Percentiles rank a stretch among this genome's conserved stretches.
Conservation (phyloP, 2,329 filamentous ascomycete genomes). For the Cladosporium sp. region DNA sequence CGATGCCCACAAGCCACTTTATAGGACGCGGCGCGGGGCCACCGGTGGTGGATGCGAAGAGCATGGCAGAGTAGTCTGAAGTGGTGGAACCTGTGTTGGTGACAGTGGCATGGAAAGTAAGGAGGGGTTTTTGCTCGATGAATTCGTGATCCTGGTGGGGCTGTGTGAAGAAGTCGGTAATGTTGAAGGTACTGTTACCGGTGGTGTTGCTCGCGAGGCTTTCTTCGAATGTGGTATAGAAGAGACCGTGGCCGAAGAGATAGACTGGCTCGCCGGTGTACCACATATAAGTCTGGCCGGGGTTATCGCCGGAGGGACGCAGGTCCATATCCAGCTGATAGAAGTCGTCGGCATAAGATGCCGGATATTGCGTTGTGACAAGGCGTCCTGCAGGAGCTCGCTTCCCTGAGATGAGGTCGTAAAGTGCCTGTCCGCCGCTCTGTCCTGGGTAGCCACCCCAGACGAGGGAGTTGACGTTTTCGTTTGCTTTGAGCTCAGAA, state of each 20-base stretch:
- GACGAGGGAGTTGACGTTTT: conserved; percentile 37
- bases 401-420: conserved; percentile 40
- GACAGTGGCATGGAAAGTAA: conserved; percentile 34
- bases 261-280: conserved; percentile 36
- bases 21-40: conserved; percentile 39
- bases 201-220: conserved; percentile 12
- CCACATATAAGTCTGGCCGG: conserved; percentile 44
- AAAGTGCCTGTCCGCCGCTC: conserved; percentile 37
- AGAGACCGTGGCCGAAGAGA: conserved; percentile 40
- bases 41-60: conserved; percentile 35
- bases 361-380: conserved; percentile 33
- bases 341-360: conserved; percentile 33
- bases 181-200: conserved; percentile 28
- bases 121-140: conserved; percentile 34
- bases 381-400: conserved; percentile 40
- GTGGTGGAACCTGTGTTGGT: conserved; percentile 33
- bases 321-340: conserved; percentile 27
- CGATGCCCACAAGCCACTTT: conserved; percentile 36
- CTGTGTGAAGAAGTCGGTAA: conserved; percentile 31
- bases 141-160: conserved; percentile 21
- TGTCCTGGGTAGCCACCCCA: conserved; percentile 45
- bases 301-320: conserved; percentile 31
- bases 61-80: conserved; percentile 40
- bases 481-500: conserved; percentile 34
- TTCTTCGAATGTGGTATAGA: conserved; percentile 39